A percentile compares a stretch with the other conserved stretches of the same genome.
phyloP scores from a whole-genome alignment of 2,329 filamentous ascomycete species.

The Teratosphaeria pseudoeucalypti region DNA sequence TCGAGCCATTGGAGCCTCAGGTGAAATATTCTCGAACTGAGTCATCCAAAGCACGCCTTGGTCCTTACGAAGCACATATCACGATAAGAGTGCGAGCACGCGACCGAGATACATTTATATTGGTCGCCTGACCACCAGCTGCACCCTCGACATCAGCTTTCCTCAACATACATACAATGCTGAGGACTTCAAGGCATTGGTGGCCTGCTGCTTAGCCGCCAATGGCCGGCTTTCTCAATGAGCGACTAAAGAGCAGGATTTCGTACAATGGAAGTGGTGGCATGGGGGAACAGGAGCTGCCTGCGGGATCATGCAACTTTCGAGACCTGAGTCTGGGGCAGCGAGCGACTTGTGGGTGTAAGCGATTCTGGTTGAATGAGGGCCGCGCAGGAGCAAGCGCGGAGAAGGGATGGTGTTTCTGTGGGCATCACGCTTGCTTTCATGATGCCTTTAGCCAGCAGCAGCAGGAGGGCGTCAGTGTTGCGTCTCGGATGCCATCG shows the following conservation, averaged over 20 bases:
- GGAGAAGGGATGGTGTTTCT: slow-evolving; percentile 39
- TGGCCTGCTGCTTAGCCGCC: slow-evolving; percentile 19
- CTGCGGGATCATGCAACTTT: slow-evolving; percentile 44
- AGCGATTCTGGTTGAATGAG: slow-evolving; percentile 39
- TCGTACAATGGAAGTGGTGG: slow-evolving; percentile 1
- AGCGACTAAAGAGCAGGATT: slow-evolving; percentile 3
- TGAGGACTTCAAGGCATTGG: slow-evolving; percentile 18
- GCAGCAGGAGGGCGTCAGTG: neutral
- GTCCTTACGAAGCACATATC: neutral
- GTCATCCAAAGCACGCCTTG: neutral
- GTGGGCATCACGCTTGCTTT: slow-evolving; percentile 49
- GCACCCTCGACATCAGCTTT: neutral
- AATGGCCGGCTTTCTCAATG: slow-evolving; percentile 20
- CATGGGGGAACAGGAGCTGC: slow-evolving; percentile 22
- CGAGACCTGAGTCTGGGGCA: slow-evolving; percentile 36
- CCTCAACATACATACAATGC: slow-evolving; percentile 21
- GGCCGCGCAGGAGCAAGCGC: slow-evolving; percentile 10
- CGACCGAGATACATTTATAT: neutral
- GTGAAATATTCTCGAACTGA: neutral
- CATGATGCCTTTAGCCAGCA: slow-evolving; percentile 25
- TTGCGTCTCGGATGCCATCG: neutral
- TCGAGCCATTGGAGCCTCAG: neutral
- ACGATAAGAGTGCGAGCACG: neutral
- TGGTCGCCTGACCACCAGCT: neutral
- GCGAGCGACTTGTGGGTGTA: slow-evolving; percentile 41